Base-by-base conservation (phyloP, 345 rosid genomes). In the Citropsis articulata region DNA sequence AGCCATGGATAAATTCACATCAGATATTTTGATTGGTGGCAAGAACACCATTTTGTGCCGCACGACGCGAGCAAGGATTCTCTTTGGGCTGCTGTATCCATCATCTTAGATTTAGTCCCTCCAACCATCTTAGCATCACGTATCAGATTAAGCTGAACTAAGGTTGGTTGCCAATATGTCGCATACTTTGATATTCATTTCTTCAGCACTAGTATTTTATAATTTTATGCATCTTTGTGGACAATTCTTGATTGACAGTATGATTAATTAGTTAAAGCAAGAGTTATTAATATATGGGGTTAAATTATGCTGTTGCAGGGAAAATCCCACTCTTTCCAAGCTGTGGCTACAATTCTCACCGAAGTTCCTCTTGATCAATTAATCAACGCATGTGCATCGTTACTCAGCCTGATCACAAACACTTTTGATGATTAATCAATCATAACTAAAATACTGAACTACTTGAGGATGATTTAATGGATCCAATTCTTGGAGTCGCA, bases 11-110 rank as follows among this genome's bases (percentile, higher is more conserved):
- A 97, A 92, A 85, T 96, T 90, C 88, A 92, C 92, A 40, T 94
- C 97, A 42, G 99, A 96, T 89, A 94, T 94, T 63, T 96, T 96
- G 90, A 89, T 94, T 95, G 98, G 97, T 77, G 98, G 99, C 48
- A 88, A 77, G 83, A 96, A 56, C 92, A 96, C 98, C 4, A 96
- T 96, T 53, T 93, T 91, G 81, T 42, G 48, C 69, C 91, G 82
- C 99, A 92, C 87, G 92, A 94, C 85, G 92, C 97, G 0, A 92
- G 97, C 45, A 94, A 94, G 84, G 99, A 94, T 85, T 92, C 98
- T 64, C 95, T 96, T 38, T 85, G 92, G 87, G 99, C 99, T 53
- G 99, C 98, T 70, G 48, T 42, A 42, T 98, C 98, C 8, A 94
- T 94, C 76, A 94, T 96, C 81, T 82, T 94, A 75, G 99, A 96